Conservation (phyloP, 108 stramenopile species). For the Discostella pseudostelligera region DNA sequence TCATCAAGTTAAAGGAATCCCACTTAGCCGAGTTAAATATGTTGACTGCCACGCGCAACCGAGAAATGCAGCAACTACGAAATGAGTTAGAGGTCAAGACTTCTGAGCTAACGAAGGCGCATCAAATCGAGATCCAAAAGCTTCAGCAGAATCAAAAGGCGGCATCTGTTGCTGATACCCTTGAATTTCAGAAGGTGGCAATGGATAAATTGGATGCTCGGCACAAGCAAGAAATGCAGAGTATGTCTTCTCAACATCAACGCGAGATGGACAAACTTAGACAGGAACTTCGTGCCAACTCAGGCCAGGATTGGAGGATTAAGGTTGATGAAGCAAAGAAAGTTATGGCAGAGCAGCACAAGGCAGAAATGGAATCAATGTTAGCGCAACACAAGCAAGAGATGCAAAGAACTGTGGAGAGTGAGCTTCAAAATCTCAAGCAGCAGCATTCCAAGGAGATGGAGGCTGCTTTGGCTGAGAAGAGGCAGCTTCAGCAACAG, state of each 20-base stretch:
- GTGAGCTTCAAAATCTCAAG: conserved; percentile 24
- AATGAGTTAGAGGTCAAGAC: conserved; percentile 20
- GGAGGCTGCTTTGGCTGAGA: conserved; percentile 20
- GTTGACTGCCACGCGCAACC: conserved; percentile 15
- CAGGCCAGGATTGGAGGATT: conserved; percentile 1
- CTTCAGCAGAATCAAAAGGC: conserved; percentile 20
- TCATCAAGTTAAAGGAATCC: conserved; percentile 17
- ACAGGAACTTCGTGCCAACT: conserved; percentile 4
- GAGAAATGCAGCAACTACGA: conserved; percentile 25
- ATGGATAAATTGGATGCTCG: conserved; percentile 16
- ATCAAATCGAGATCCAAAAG: conserved; percentile 24
- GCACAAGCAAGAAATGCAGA: conserved; percentile 9
- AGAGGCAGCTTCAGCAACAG: conserved; percentile 24
- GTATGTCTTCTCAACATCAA: conserved; percentile 9
- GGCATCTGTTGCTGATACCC: conserved; percentile 20
- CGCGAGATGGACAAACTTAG: conserved; percentile 18
- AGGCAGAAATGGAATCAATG: conserved; percentile 11
- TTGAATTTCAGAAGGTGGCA: conserved; percentile 22
- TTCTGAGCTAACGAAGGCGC: conserved; percentile 14
- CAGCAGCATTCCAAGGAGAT: conserved; percentile 36
- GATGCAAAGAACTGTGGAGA: conserved; percentile 21
- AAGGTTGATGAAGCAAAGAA: conserved; percentile 21
- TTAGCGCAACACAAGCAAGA: conserved; percentile 16
- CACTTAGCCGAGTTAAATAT: conserved; percentile 26
- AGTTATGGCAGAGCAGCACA: background rate